Percentiles rank a stretch among this genome's conserved stretches.
Conservation (phyloP, 2,329 filamentous ascomycete genomes). For the Claviceps purpurea region DNA sequence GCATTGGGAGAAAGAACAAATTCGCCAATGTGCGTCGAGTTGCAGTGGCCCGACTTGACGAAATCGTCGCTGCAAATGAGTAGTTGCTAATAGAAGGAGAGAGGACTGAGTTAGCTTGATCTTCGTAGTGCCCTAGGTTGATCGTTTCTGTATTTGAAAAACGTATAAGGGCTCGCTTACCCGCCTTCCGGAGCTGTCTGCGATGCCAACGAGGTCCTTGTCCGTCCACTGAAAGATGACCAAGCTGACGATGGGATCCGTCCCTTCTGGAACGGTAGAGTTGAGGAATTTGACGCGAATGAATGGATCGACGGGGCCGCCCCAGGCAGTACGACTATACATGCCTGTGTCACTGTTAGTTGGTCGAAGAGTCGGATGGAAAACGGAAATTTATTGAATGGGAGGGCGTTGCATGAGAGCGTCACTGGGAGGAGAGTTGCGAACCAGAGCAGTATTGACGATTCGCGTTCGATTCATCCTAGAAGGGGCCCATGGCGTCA, state of each 20-base stretch:
- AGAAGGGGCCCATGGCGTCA: conserved; percentile 12
- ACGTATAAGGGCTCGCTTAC: conserved; percentile 28
- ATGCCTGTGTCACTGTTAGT: conserved; percentile 45
- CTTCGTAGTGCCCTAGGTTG: not conserved
- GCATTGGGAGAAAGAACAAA: conserved; percentile 74
- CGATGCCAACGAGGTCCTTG: conserved; percentile 61
- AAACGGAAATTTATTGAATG: not conserved
- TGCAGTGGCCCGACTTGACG: conserved; percentile 59
- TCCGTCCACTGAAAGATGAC: conserved; percentile 94
- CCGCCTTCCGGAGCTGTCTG: conserved; percentile 39
- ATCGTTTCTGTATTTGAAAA: not conserved
- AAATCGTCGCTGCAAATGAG: conserved; percentile 62
- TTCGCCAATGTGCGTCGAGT: conserved; percentile 62
- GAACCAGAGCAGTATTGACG: conserved; percentile 63
- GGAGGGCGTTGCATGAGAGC: too few species aligned
- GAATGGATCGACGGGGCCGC: conserved; percentile 75
- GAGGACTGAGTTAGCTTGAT: not conserved
- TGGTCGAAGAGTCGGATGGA: conserved; percentile 3
- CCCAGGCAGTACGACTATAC: conserved; percentile 86
- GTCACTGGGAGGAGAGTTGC: conserved; percentile 6
- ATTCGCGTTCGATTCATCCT: conserved; percentile 67
- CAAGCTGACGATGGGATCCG: conserved; percentile 67
- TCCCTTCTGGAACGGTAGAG: conserved; percentile 38
- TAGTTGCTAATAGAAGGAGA: conserved; percentile 19
- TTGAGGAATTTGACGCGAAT: conserved; percentile 70